Base-by-base conservation (phyloP, 2,329 filamentous ascomycete species). In the Cryoendolithus antarcticus region DNA sequence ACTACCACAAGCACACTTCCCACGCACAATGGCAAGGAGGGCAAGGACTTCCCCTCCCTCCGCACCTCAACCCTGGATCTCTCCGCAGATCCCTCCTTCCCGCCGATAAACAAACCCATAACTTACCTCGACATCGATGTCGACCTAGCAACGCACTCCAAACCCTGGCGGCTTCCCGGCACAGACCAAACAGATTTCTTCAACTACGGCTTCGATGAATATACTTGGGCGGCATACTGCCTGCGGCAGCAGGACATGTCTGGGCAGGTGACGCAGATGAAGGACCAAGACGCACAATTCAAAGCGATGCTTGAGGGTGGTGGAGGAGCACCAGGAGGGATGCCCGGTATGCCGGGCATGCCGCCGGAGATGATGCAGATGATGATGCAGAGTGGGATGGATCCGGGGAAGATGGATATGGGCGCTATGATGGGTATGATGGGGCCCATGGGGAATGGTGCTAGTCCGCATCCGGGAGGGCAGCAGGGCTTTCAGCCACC, bases 131-230 rank as follows among this genome's bases (percentile, higher is more conserved):
- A 72, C 46, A 65, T 73, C 45, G 69, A 72, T 45, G 65, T 66
- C 34, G 66, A 71, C 46, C 57, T 70, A 12, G 67, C 70, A 39
- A 85, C 86, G 53, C 67, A 74, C 46, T 83, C 88, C 46, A 96
- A 95, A 61, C 88, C 89, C 11, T 98, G 91, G 91, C 80, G 91
- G 33, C 80, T 88, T 48, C 91, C 91, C 0, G 91, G 91, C 34
- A 88, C 89, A 8, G 91, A 98, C 55, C 77, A 94, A 39, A 91
- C 83, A 43, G 91, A 98, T 60, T 96, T 93, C 65, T 96, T 96
- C 74, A 96, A 96, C 67, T 96, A 96, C 62, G 89, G 89, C 42
- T 96, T 96, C 57, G 89, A 96, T 63, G 89, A 96, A 62, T 96
- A 95, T 62, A 94, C 88, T 1, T 98, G 91, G 91, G 83, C 88